Evolutionary conservation across 2,329 filamentous ascomycete species (phyloP), one percentile per base, ranked within the genome.

Genomic region (Coccinonectria pachysandricola): DNA sequence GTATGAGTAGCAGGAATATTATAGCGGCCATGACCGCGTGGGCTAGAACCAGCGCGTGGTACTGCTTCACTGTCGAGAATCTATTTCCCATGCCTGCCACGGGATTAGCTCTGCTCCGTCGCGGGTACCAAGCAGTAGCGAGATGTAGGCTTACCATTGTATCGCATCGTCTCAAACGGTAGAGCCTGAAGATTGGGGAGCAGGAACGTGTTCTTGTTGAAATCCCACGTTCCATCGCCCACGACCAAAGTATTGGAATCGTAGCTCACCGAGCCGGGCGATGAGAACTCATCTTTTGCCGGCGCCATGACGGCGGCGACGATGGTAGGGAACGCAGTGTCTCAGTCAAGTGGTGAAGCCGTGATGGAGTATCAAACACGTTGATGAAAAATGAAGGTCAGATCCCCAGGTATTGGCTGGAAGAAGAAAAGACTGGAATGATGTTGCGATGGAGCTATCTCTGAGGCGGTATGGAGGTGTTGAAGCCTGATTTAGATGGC

Each of bases 141-240:
- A 19, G 17, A 19, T 19, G n/a, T n/a, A 22, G 21, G 24, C 63
- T 41, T 59, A 84, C 80, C 83, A 68, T 91, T 91, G 57, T 85
- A 86, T 50, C 69, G 75, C 75, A 83, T 87, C 5, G 82, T 87
- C 25, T 78, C 79, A 51, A 84, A 83, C 49, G 86, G 83, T 37
- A 84, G 56, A 7, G 80, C 81, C 43, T 77, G 64, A 23, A 91
- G 59, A 46, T 86, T 86, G 18, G 83, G 83, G 26, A 91, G 59
- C 28, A 91, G 59, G 50, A 88, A 91, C 11, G 71, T 75, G 47
- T 87, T 84, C 49, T 78, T 78, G 32, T 68, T 64, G 31, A 79
- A 78, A 45, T 87, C 79, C 82, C 83, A 91, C 17, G 83, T 88
- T 12, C 83, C 83, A 50, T 88, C 83, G 36, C 82, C 82, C 10